Evolutionary conservation across 1,139 yeast species (phyloP), one percentile per base, ranked within the genome.

Genomic region (Nadsonia starkeyi-henricii): DNA sequence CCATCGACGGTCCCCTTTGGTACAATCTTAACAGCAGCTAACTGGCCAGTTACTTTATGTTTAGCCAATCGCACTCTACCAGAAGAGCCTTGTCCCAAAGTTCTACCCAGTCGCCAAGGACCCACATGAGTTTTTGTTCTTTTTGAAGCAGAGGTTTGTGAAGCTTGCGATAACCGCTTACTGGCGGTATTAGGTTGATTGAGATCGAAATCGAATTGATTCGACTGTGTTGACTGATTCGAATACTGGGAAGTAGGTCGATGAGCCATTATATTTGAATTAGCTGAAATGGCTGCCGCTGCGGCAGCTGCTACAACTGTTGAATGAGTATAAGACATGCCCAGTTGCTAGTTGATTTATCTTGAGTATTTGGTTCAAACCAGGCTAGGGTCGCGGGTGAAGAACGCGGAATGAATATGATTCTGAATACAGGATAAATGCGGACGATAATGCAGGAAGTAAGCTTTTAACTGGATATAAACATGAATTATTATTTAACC

Each of bases 1-100:
- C 51, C 43, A 8, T 48, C 78, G 53, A 85, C 75, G 54, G 79
- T 72, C 45, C 88, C 75, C 62, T 91, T 91, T 42, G 98, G 95
- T 15, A 91, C 96, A 54, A 93, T 88, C 65, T 91, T 91, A 50
- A 93, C 95, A 1, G 99, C 99, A 1, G 98, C 98, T 50, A 86
- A 74, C 65, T 86, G 83, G 48, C 94, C 93, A 1, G 94, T 82
- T 51, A 75, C 74, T 42, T 79, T 75, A 62, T 91, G 93, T 57
- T 86, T 83, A 5, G 98, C 98, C 50, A 91, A 72, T 51, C 95
- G 73, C 20, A 91, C 99, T 54, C 96, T 75, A 26, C 98, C 97
- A 1, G 96, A 85, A 23, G 95, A 82, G 12, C 99, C 99, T 52
- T 94, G 75, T 21, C 99, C 99, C 45, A 91, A 70, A 2, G 98